Evolutionary conservation across 179 eudicot species (phyloP).

Genomic region (Heliamphora ciliata): DNA sequence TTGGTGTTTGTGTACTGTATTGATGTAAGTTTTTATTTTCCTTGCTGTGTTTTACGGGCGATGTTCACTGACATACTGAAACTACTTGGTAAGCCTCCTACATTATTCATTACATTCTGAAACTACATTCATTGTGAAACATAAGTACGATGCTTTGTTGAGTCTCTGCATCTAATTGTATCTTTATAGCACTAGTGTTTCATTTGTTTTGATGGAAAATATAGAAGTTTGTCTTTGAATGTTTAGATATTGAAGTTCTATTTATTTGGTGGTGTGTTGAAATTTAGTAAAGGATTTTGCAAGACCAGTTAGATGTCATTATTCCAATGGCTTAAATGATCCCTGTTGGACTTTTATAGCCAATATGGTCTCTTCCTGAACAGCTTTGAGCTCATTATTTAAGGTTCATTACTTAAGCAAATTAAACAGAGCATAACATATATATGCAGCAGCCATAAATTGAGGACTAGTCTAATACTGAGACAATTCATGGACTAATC

Average conservation of each 20-base stretch:
- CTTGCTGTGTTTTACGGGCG: constrained; percentile 48
- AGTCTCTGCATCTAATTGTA: background rate
- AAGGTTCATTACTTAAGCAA: background rate
- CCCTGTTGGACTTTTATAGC: background rate
- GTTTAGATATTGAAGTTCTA: background rate
- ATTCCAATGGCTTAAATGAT: background rate
- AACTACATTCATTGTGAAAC: background rate
- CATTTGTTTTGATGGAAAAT: no score
- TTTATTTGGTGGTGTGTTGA: background rate
- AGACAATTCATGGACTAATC: no score
- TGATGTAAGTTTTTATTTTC: background rate
- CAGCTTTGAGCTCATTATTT: background rate
- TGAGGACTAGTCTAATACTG: no score
- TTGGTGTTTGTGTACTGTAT: background rate
- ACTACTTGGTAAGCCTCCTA: constrained; percentile 53
- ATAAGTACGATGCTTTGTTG: background rate
- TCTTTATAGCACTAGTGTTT: background rate
- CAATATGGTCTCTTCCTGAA: background rate
- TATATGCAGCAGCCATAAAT: no score
- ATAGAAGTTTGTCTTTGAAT: background rate
- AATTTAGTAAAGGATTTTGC: background rate
- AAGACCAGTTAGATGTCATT: background rate
- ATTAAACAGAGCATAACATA: no score
- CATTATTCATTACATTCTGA: background rate
- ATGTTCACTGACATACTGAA: constrained; percentile 90